Evolutionary conservation across 179 eudicot species (phyloP).

Genomic region (Beta lomatogona): DNA sequence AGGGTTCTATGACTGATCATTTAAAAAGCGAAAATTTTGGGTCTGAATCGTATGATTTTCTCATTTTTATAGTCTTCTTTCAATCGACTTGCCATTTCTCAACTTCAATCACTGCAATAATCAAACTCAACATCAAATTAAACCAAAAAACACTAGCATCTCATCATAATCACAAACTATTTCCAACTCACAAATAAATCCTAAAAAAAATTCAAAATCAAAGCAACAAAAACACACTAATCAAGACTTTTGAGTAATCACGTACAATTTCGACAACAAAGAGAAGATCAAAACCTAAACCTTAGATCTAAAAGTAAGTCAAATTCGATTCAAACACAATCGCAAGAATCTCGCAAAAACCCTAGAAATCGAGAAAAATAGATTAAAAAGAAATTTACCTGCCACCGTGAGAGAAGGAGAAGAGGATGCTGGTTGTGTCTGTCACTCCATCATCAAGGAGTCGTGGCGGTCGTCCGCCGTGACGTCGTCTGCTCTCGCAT

Average conservation of each 20-base stretch:
- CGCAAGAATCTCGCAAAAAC: background rate
- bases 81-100: constrained; percentile 66
- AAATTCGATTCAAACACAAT: constrained; percentile 19
- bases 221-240: background rate
- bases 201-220: background rate
- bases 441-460: too few relatives aligned
- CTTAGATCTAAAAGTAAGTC: constrained; percentile 19
- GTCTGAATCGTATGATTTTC: constrained; percentile 51
- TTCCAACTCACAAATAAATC: too few relatives aligned
- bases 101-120: constrained; percentile 27
- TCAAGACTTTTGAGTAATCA: constrained; percentile 10
- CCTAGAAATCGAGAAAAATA: background rate
- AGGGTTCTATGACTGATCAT: too few relatives aligned
- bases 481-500: too few relatives aligned
- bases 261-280: constrained; percentile 6
- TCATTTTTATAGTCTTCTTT: constrained; percentile 92
- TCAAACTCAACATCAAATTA: constrained; percentile 18
- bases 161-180: too few relatives aligned
- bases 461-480: too few relatives aligned
- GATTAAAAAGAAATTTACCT: too few relatives aligned
- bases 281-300: constrained; percentile 5
- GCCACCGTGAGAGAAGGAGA: too few relatives aligned
- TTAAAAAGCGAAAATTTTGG: too few relatives aligned
- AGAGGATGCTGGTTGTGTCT: too few relatives aligned
- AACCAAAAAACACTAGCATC: background rate